Base-by-base conservation (phyloP, 73 alveolate species). In the Uronychia setigera region DNA sequence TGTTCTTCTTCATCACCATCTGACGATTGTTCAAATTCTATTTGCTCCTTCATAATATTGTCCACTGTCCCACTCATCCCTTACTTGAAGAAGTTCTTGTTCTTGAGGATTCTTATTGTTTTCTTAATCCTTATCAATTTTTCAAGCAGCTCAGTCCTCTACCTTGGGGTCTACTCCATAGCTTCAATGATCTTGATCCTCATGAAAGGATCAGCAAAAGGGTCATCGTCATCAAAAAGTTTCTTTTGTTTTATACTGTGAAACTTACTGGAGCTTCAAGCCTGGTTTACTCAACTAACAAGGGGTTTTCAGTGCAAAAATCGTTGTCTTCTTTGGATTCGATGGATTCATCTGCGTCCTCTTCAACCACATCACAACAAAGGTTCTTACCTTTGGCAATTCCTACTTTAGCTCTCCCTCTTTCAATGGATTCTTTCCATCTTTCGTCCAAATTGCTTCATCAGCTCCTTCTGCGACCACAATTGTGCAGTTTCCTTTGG, bases 381-480 rank as follows among this genome's bases (percentile, higher is more conserved):
- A n/a, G n/a, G n/a, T n/a, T n/a, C n/a, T n/a, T n/a, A n/a, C n/a
- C n/a, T n/a, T n/a, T n/a, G n/a, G n/a, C n/a, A 77, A 98, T 97
- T 95, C 96, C 77, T 96, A 97, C 33, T 93, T 88, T 0, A 95
- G 93, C 58, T 91, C 97, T n/a, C 80, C 93, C 46, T 90, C 96
- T 28, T 88, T 59, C 25, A 79, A 58, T 11, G 67, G 67, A 46
- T 46, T 46, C 19, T 46, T 46, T 19, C 67, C 19, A 19, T 46
- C 67, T 46, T 46, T 46, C 77, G 84, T 92, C 30, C 84, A 88
- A 19, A 32, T 94, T 33, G 82, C 93, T 32, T 90, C 94, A 33
- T 89, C 97, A 26, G 98, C 95, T 32, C 98, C 98, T 81, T 95
- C 98, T 11, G 97, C 93, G 1, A 95, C 97, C 0, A 95, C 98